A percentile compares a stretch with the other conserved stretches of the same genome.
phyloP scores from a whole-genome alignment of 1,139 yeast species.

The Saccharomyces hybrid region DNA sequence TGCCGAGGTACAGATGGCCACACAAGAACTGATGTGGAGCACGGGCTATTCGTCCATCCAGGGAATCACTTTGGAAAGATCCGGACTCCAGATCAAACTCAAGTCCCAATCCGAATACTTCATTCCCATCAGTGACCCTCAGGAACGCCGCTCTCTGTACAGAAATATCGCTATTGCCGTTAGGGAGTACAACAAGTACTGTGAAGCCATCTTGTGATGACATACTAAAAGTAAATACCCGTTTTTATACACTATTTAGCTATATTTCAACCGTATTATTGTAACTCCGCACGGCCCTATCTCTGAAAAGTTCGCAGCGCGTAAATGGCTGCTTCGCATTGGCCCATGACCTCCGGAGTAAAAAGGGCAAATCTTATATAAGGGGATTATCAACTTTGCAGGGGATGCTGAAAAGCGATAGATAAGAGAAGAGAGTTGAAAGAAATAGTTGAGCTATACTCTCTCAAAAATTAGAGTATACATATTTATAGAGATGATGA shows the following conservation, averaged over 20 bases:
- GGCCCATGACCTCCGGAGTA: slow-evolving; percentile 1
- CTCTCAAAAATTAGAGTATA: neutral
- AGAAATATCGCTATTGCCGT: slow-evolving; percentile 75
- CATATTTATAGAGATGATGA: slow-evolving; percentile 6
- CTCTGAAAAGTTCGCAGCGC: slow-evolving; percentile 6
- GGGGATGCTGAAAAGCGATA: neutral
- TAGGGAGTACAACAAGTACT: slow-evolving; percentile 59
- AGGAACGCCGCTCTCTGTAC: slow-evolving; percentile 60
- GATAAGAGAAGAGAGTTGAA: neutral
- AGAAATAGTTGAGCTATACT: neutral
- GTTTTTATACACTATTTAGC: neutral
- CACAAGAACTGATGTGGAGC: slow-evolving; percentile 37
- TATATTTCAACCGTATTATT: neutral
- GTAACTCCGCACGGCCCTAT: neutral
- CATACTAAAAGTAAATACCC: neutral
- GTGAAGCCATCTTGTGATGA: slow-evolving; percentile 31
- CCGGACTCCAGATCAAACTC: slow-evolving; percentile 67
- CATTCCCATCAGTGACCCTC: slow-evolving; percentile 67
- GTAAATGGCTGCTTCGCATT: neutral
- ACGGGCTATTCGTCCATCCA: slow-evolving; percentile 24
- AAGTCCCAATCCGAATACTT: slow-evolving; percentile 61
- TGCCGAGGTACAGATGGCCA: slow-evolving; percentile 58
- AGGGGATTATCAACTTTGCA: neutral
- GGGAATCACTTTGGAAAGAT: slow-evolving; percentile 60
- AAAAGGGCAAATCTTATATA: neutral